Percentiles rank a stretch among this genome's conserved stretches.
These are phyloP conservation scores for Rachicladosporium sp. DNA, from an alignment of 2,329 filamentous ascomycete species.

Conservation along the genomic window DNA sequence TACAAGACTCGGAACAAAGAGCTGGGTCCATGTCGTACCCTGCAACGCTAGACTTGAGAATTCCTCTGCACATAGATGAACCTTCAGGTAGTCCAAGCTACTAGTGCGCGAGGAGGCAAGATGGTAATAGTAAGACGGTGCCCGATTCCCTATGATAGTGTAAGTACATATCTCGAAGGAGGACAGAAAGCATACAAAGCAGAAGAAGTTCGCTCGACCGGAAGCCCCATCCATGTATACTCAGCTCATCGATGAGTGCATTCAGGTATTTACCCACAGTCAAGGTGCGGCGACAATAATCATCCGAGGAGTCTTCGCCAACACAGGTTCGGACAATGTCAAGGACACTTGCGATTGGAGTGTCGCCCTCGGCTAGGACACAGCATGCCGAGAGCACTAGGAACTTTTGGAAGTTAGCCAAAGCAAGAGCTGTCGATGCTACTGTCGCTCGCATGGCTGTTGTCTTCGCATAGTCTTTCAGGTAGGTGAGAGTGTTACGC, in stretches of 20 bases:
- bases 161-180: neutral
- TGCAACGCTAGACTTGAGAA: too few relatives aligned
- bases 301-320: neutral
- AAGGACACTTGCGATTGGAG: neutral
- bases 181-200: neutral
- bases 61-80: too few relatives aligned
- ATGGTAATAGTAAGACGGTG: neutral
- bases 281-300: slow-evolving; percentile 1
- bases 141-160: neutral
- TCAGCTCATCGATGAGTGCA: neutral
- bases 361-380: neutral
- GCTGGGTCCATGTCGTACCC: too few relatives aligned
- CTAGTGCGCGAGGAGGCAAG: too few relatives aligned
- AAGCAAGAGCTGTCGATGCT: neutral
- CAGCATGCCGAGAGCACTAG: slow-evolving; percentile 1
- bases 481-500: too few relatives aligned
- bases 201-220: neutral
- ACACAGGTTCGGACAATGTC: slow-evolving; percentile 1
- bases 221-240: neutral
- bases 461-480: neutral
- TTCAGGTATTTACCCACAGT: neutral
- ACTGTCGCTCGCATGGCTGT: neutral
- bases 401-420: slow-evolving; percentile 3
- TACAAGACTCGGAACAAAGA: too few relatives aligned
- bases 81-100: too few relatives aligned